Evolutionary conservation across 768 basidiomycete genomes (phyloP).

Genomic region (Roridomyces roridus): DNA sequence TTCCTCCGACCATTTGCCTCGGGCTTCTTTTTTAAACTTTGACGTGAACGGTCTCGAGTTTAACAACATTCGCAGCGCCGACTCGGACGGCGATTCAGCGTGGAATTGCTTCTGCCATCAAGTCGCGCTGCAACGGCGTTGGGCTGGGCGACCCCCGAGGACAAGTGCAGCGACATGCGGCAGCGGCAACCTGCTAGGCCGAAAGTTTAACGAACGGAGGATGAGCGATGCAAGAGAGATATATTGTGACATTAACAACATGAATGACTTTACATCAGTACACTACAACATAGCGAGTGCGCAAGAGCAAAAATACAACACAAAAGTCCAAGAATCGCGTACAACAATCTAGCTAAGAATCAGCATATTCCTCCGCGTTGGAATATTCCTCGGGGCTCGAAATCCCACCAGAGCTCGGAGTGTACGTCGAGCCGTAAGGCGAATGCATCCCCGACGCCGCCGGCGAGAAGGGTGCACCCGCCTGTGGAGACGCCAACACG

Average conservation of each 20-base stretch:
- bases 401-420: slow-evolving; percentile 39
- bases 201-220: slow-evolving; percentile 5
- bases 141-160: too few species aligned
- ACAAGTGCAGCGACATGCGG: slow-evolving; percentile 18
- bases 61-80: slow-evolving; percentile 15
- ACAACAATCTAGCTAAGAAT: slow-evolving; percentile 35
- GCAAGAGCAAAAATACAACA: too few species aligned
- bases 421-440: slow-evolving; percentile 40
- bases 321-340: background rate
- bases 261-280: too few species aligned
- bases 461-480: slow-evolving; percentile 16
- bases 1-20: slow-evolving; percentile 21
- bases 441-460: slow-evolving; percentile 28
- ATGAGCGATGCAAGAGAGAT: background rate
- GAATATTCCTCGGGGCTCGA: slow-evolving; percentile 52
- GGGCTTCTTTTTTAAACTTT: slow-evolving; percentile 19
- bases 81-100: slow-evolving; percentile 1
- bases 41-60: slow-evolving; percentile 21
- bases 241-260: background rate
- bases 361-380: slow-evolving; percentile 43
- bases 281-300: too few species aligned
- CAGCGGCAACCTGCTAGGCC: slow-evolving; percentile 15
- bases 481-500: slow-evolving; percentile 13
- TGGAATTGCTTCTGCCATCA: slow-evolving; percentile 13
- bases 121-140: slow-evolving; percentile 14